These are phyloP conservation scores for Entomophthora muscae DNA, from an alignment of 371 early-diverging fungal genomes.

Conservation along the genomic window DNA sequence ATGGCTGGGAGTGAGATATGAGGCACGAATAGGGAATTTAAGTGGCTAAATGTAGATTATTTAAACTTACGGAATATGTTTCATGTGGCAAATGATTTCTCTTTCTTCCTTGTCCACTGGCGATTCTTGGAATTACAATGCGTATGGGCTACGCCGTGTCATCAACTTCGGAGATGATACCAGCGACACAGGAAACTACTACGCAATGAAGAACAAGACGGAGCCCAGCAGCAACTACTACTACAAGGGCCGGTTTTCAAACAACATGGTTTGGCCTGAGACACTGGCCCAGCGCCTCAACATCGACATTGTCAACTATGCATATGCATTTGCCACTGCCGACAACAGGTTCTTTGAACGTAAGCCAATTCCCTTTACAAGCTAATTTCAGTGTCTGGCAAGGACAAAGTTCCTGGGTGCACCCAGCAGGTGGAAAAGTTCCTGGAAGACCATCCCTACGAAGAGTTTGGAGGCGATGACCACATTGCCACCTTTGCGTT, in stretches of 20 bases:
- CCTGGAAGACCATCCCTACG: neutral
- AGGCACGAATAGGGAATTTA: too few species aligned
- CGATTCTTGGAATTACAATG: too few species aligned
- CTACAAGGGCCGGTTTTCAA: constrained; percentile 4
- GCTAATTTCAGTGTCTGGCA: neutral
- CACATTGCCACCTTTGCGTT: neutral
- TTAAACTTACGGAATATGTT: too few species aligned
- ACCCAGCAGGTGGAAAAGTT: neutral
- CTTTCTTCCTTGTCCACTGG: too few species aligned
- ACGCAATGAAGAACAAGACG: neutral
- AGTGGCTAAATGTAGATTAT: too few species aligned
- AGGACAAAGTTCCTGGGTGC: neutral
- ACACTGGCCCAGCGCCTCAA: neutral
- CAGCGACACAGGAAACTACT: constrained; percentile 3
- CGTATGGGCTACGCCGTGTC: too few species aligned
- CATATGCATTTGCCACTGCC: neutral
- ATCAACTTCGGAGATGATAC: constrained; percentile 3
- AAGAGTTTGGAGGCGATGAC: neutral
- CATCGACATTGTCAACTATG: neutral
- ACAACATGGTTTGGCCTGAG: constrained; percentile 1
- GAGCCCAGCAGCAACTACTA: neutral
- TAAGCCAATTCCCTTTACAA: neutral
- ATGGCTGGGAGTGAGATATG: too few species aligned
- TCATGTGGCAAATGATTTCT: too few species aligned
- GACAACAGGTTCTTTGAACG: neutral